Base-by-base conservation (phyloP, 1,284 basidiomycete species). In the Puccinia hordei region DNA sequence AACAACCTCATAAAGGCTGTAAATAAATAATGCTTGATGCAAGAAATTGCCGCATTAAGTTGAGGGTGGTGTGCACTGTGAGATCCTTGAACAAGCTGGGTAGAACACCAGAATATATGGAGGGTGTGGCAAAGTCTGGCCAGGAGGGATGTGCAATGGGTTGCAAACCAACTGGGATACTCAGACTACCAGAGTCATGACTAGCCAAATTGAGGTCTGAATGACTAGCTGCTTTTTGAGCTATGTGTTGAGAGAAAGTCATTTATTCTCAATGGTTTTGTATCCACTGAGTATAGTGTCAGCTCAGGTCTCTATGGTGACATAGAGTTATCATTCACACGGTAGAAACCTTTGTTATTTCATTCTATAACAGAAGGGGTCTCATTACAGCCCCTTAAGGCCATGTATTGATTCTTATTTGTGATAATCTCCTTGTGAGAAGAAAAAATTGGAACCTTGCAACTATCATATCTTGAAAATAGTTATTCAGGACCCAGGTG, bases 21-120 rank as follows among this genome's bases (percentile, higher is more conserved):
- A 46, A 51, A 72, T 15, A 15, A 73, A 33, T 33, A 22, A 22
- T 9, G 8, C 9, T 33, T 35, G n/a, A n/a, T 1, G 5, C 27
- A 59, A 66, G 33, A 77, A 66, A 77, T 46, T 15, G 22, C n/a
- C n/a, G n/a, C n/a, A n/a, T n/a, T 17, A 17, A 17, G 17, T 12
- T n/a, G 10, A 44, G 1, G 33, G 33, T 13, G 24, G n/a, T 24
- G 30, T 49, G 68, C 74, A 77, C 59, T 0, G 74, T 41, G 3
- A 77, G 46, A 68, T 77, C 74, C 61, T 77, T 77, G 33, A 77
- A 77, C 15, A 44, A 65, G 33, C 24, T 77, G 4, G 74, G 74
- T 22, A 63, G 74, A 5, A 68, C 61, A 15, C 74, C 61, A 35
- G 74, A 77, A 19, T 30, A n/a, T 13, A 77, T 49, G 13, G 74